Conservation (phyloP, 108 stramenopile species). For the Cylindrotheca fusiformis region DNA sequence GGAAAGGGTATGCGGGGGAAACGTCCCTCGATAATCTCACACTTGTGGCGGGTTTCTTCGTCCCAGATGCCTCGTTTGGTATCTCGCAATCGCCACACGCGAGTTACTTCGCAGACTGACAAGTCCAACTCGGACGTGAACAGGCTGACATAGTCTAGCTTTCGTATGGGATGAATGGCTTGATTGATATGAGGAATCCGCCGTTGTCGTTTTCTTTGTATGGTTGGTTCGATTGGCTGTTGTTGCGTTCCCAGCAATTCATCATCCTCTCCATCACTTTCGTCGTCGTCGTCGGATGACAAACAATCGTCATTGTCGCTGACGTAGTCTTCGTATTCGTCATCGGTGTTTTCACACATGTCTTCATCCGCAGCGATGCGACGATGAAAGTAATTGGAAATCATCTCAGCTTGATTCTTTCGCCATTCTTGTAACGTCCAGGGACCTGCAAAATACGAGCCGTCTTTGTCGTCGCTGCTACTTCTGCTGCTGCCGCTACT, state of each 20-base stretch:
- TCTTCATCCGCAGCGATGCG: constrained; percentile 26
- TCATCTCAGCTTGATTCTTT: constrained; percentile 6
- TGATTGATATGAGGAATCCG: constrained; percentile 35
- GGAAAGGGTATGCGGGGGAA: constrained; percentile 21
- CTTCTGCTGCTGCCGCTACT: not conserved
- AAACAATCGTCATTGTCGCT: constrained; percentile 8
- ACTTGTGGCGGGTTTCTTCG: not conserved
- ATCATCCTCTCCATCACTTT: constrained; percentile 7
- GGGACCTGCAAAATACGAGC: not conserved
- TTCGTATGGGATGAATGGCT: constrained; percentile 25
- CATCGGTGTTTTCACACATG: constrained; percentile 5
- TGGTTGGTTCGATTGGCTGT: not conserved
- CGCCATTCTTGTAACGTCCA: constrained; percentile 22
- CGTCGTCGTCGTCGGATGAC: constrained; percentile 17
- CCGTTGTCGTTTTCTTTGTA: constrained; percentile 7
- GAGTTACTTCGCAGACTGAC: constrained; percentile 34
- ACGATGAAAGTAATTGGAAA: constrained; percentile 31
- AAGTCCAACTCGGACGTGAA: constrained; percentile 28
- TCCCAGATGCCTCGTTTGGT: constrained; percentile 31
- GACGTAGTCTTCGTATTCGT: constrained; percentile 13
- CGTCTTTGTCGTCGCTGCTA: not conserved
- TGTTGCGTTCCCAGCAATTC: constrained; percentile 28
- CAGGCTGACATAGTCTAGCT: constrained; percentile 48
- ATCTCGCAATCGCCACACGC: constrained; percentile 44
- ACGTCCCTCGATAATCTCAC: not conserved